These are phyloP conservation scores for Colletotrichum sp. DNA, from an alignment of 2,329 filamentous ascomycete genomes.

Conservation along the genomic window DNA sequence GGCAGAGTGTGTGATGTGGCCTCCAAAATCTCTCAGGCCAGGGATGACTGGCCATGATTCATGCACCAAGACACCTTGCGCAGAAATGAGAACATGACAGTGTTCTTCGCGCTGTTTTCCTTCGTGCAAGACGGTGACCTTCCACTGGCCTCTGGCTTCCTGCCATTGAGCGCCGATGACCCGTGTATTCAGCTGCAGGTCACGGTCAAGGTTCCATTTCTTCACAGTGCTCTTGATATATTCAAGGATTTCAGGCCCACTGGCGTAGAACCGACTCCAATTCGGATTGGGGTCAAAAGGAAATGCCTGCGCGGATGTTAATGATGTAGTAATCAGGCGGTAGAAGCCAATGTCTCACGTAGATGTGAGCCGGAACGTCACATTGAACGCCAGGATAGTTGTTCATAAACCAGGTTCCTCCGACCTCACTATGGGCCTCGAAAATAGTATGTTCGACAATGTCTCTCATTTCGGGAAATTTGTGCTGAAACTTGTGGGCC, in stretches of 20 bases:
- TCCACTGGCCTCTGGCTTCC: conserved; percentile 26
- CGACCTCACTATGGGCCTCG: conserved; percentile 31
- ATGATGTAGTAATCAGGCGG: background rate
- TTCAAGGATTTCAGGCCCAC: conserved; percentile 57
- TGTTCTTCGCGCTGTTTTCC: conserved; percentile 18
- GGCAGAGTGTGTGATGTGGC: conserved; percentile 37
- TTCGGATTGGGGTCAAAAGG: conserved; percentile 61
- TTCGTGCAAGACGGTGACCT: conserved; percentile 18
- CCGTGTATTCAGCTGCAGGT: conserved; percentile 35
- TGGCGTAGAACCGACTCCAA: conserved; percentile 62
- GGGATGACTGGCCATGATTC: conserved; percentile 50
- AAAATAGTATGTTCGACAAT: conserved; percentile 28
- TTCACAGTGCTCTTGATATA: conserved; percentile 56
- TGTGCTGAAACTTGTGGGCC: conserved; percentile 37
- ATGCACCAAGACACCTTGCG: conserved; percentile 19
- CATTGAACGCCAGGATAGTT: conserved; percentile 31
- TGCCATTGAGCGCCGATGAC: conserved; percentile 33
- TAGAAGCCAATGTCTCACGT: conserved; percentile 3
- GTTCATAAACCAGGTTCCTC: conserved; percentile 38
- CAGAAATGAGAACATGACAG: conserved; percentile 24
- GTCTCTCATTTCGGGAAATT: conserved; percentile 32
- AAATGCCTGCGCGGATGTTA: conserved; percentile 36
- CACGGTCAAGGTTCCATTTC: conserved; percentile 42
- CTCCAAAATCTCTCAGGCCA: conserved; percentile 43
- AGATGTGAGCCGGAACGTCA: conserved; percentile 26